phyloP scores from a whole-genome alignment of 371 early-diverging fungal genomes.

The Umbelopsis sp. region DNA sequence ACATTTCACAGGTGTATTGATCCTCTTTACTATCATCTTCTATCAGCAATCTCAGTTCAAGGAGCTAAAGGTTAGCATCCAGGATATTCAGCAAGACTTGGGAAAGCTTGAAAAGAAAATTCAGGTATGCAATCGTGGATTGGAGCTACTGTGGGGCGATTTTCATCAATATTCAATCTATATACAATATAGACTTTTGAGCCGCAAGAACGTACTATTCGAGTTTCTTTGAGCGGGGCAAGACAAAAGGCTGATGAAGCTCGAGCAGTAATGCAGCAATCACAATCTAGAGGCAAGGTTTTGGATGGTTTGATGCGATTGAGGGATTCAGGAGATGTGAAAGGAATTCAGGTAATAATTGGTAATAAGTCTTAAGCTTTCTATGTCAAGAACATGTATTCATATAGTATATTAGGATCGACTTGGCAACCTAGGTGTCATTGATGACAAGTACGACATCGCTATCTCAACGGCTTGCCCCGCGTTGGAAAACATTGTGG shows the following conservation, averaged over 20 bases:
- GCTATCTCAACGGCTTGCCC: conserved; percentile 96
- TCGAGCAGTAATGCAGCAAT: conserved; percentile 60
- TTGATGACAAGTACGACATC: conserved; percentile 94
- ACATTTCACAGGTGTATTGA: conserved; percentile 28
- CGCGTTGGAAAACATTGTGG: conserved; percentile 92
- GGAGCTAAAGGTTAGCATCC: background rate
- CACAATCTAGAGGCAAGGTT: conserved; percentile 78
- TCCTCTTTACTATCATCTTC: background rate
- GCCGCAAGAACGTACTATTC: conserved; percentile 5
- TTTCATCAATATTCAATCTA: too few species aligned
- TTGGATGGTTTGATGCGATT: conserved; percentile 75
- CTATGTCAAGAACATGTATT: background rate
- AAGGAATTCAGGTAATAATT: conserved; percentile 76
- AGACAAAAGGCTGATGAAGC: conserved; percentile 75
- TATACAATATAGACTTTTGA: background rate
- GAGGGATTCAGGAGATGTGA: conserved; percentile 79
- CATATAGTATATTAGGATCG: conserved; percentile 63
- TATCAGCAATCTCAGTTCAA: background rate
- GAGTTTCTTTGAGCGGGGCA: conserved; percentile 37
- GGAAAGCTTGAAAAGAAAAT: conserved; percentile 20
- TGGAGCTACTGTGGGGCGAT: too few species aligned
- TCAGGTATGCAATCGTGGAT: background rate
- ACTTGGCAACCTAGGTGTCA: conserved; percentile 95
- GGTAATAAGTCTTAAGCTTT: background rate
- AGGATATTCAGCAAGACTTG: conserved; percentile 21